These are phyloP conservation scores for Alternaria conjuncta DNA, from an alignment of 2,329 filamentous ascomycete species.

Conservation along the genomic window DNA sequence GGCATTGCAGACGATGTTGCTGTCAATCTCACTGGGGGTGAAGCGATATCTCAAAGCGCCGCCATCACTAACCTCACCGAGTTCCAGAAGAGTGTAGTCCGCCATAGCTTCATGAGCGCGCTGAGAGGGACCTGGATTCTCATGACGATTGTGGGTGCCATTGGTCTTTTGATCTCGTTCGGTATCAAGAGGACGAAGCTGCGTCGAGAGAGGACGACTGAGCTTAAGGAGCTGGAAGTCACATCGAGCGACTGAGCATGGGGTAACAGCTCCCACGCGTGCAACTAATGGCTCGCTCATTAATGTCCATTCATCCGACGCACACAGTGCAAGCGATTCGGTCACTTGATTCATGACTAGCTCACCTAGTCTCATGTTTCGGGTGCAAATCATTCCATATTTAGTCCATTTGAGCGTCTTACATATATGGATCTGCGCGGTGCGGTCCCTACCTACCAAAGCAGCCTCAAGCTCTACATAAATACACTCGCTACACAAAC, in stretches of 20 bases:
- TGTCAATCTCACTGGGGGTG: slow-evolving; percentile 33
- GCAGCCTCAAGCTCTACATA: background rate
- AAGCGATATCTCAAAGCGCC: slow-evolving; percentile 41
- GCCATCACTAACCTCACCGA: slow-evolving; percentile 29
- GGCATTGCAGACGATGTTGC: slow-evolving; percentile 31
- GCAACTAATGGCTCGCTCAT: background rate
- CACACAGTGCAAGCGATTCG: background rate
- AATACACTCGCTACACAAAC: background rate
- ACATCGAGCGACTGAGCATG: background rate
- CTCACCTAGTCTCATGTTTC: background rate
- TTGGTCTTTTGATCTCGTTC: slow-evolving; percentile 42
- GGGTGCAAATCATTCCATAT: background rate
- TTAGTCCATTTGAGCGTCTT: background rate
- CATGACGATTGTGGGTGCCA: slow-evolving; percentile 52
- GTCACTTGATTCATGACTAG: background rate
- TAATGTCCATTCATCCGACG: background rate
- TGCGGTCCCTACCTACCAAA: background rate
- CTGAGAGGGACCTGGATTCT: slow-evolving; percentile 60
- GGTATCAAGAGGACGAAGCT: slow-evolving; percentile 43
- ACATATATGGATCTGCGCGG: background rate
- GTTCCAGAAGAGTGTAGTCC: slow-evolving; percentile 47
- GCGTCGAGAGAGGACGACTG: slow-evolving; percentile 1
- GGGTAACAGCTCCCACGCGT: background rate
- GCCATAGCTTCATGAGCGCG: slow-evolving; percentile 51
- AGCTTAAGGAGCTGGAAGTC: background rate